These are phyloP conservation scores for Ustilago hordei DNA, from an alignment of 1,284 basidiomycete genomes.

Conservation along the genomic window DNA sequence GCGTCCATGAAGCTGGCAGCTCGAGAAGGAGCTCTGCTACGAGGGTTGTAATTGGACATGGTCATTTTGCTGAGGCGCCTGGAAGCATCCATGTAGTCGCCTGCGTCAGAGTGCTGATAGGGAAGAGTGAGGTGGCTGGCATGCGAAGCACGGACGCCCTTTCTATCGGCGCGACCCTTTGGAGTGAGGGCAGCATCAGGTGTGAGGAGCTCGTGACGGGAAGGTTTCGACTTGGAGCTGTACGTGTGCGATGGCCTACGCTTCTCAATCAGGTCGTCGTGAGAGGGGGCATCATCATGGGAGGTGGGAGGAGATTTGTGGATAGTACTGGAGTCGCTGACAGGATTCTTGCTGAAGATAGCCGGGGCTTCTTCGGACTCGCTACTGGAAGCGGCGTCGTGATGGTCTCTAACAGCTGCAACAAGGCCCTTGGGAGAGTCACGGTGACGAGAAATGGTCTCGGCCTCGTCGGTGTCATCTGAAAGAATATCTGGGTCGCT, in stretches of 20 bases:
- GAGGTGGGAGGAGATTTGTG: constrained; percentile 48
- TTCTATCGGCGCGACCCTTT: constrained; percentile 17
- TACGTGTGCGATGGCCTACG: constrained; percentile 13
- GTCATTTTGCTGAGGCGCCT: constrained; percentile 41
- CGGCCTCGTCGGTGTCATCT: constrained; percentile 29
- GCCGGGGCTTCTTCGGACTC: constrained; percentile 33
- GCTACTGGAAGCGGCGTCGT: constrained; percentile 20
- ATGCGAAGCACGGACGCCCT: constrained; percentile 23
- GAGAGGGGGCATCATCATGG: constrained; percentile 32
- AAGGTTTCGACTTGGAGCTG: constrained; percentile 17
- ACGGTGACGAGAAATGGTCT: constrained; percentile 17
- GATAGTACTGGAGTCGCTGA: constrained; percentile 35
- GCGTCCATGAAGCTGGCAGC: constrained; percentile 29
- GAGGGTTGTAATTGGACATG: constrained; percentile 15
- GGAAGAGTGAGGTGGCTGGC: constrained; percentile 51
- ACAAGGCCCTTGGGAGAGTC: constrained; percentile 6
- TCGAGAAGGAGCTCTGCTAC: constrained; percentile 28
- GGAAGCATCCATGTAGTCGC: constrained; percentile 36
- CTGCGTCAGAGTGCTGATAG: constrained; percentile 40
- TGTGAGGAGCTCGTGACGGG: constrained; percentile 18
- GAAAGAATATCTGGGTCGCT: constrained; percentile 10
- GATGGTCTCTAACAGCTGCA: constrained; percentile 1
- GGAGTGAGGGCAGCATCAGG: constrained; percentile 28
- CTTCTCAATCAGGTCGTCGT: constrained; percentile 5
- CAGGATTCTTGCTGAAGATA: constrained; percentile 26